A percentile compares a stretch with the other conserved stretches of the same genome.
Conservation (phyloP, 805 yeast genomes). For the Pichia californica region DNA sequence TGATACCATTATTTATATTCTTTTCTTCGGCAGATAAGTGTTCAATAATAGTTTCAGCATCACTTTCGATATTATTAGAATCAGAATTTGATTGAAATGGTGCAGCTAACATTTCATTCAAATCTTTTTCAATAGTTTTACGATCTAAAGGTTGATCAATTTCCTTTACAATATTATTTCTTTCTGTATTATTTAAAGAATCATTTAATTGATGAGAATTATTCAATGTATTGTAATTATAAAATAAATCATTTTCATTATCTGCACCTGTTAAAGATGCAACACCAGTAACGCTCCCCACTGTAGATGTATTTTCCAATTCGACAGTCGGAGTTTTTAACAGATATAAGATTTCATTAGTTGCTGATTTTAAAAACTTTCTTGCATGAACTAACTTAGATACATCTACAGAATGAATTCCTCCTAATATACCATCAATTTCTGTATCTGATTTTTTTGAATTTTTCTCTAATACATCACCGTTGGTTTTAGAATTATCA, state of each 20-base stretch:
- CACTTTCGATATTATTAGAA: constrained; percentile 14
- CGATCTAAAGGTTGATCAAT: not conserved
- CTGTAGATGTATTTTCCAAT: constrained; percentile 8
- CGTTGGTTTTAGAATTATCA: not conserved
- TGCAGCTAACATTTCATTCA: constrained; percentile 3
- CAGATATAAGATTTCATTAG: constrained; percentile 31
- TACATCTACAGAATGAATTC: constrained; percentile 22
- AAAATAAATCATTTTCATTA: constrained; percentile 8
- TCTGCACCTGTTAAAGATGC: not conserved
- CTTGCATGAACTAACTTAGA: constrained; percentile 27
- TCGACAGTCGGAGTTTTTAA: constrained; percentile 31
- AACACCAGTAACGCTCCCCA: not conserved
- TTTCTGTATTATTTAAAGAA: not conserved
- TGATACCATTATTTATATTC: not conserved
- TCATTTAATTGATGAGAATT: not conserved
- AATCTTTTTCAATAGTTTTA: not conserved
- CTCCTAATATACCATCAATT: constrained; percentile 6
- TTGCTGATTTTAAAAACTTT: constrained; percentile 29
- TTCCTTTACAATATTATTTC: not conserved
- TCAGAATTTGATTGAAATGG: constrained; percentile 1
- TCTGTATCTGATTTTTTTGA: not conserved
- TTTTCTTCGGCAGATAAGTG: constrained; percentile 7
- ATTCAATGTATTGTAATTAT: not conserved
- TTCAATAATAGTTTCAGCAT: constrained; percentile 21
- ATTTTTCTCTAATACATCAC: not conserved